A percentile compares a stretch with the other conserved stretches of the same genome.
Evolutionary conservation across 768 basidiomycete species (phyloP).

Genomic region (Neoboletus brunneissimus): DNA sequence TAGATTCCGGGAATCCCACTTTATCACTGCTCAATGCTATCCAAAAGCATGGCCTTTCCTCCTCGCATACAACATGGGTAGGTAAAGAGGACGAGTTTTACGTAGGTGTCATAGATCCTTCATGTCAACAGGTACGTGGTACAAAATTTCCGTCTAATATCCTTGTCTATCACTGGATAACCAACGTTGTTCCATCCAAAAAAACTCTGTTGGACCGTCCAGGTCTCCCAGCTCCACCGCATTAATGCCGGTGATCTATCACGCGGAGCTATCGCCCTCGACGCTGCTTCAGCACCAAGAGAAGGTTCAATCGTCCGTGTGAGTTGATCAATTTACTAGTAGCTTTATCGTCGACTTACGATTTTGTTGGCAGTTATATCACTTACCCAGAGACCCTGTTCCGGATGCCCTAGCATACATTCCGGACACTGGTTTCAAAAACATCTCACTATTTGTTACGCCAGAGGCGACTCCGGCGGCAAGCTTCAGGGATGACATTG

Average conservation of each 20-base stretch:
- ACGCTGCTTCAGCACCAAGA: conserved; percentile 48
- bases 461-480: conserved; percentile 16
- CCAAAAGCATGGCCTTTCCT: conserved; percentile 33
- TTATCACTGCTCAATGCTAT: conserved; percentile 57
- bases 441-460: conserved; percentile 25
- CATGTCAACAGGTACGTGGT: conserved; percentile 13
- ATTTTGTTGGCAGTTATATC: conserved; percentile 39
- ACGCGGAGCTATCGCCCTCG: conserved; percentile 63
- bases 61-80: conserved; percentile 15
- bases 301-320: conserved; percentile 53
- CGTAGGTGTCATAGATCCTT: conserved; percentile 40
- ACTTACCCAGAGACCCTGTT: conserved; percentile 31
- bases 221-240: conserved; percentile 49
- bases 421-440: conserved; percentile 4
- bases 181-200: background rate
- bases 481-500: background rate
- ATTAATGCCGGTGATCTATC: conserved; percentile 73
- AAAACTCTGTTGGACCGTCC: background rate
- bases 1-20: conserved; percentile 60
- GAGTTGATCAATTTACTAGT: conserved; percentile 17
- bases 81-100: conserved; percentile 61
- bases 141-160: background rate
- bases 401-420: background rate
- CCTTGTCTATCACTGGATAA: background rate
- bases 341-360: background rate